Evolutionary conservation across 768 basidiomycete species (phyloP), one percentile per base, ranked within the genome.

Genomic region (Phlebiopsis gigantea): DNA sequence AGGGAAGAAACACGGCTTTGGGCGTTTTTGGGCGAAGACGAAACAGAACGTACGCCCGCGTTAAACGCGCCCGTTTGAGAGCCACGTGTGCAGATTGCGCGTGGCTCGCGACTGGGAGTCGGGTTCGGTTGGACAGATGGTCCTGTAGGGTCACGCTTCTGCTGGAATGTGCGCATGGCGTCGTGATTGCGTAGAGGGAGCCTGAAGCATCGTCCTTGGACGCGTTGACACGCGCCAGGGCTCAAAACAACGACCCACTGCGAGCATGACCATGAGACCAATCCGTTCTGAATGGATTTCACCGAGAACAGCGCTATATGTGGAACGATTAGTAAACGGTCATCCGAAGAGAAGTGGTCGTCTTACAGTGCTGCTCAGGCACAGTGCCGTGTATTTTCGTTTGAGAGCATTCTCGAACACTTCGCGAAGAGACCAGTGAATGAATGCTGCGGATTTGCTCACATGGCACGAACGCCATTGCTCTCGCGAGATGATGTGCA

Each of bases 31-130:
- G 34, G 44, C 24, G 44, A 45, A 21, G 44, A 45, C n/a, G n/a
- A n/a, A 19, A 25, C 44, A 21, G 24, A 17, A 19, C 44, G 21
- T 10, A 7, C 4, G 7, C 15, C 48, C 34, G 34, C 50, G 14
- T 19, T 41, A 21, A 51, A 31, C 15, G 50, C 50, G 39, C 50
- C 31, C n/a, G 30, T 31, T 1, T 9, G 22, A 30, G 44, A 21
- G n/a, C 31, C 50, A 51, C 50, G 50, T 51, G 50, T 31, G 31
- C n/a, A 30, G 14, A 14, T 14, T 6, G n/a, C 50, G 50, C 50
- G 50, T 51, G 50, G 15, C 5, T 50, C 48, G 29, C 48, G 28
- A 29, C 12, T 25, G 46, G 12, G 46, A 48, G 48, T 50, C 48
- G 48, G 26, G n/a, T 5, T 26, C 5, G 15, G 29, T 19, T 48